phyloP scores from a whole-genome alignment of 2,329 filamentous ascomycete species.

The Trichoderma polysporum region DNA sequence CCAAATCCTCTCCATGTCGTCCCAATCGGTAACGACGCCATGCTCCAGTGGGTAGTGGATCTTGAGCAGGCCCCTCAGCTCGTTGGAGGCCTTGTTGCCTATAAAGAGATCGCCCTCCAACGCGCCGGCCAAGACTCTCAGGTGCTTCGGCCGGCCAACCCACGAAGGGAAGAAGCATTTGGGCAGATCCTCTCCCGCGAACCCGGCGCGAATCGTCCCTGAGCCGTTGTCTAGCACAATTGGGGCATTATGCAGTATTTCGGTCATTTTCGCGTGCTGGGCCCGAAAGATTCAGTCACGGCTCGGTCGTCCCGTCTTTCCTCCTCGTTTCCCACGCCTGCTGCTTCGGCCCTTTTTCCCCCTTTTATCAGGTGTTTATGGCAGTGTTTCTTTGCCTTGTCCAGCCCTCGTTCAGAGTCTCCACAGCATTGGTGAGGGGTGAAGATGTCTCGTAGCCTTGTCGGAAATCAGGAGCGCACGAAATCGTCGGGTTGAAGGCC shows the following conservation, averaged over 20 bases:
- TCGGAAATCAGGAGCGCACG: neutral
- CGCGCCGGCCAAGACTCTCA: slow-evolving; percentile 91
- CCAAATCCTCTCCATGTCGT: slow-evolving; percentile 99
- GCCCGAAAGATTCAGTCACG: neutral
- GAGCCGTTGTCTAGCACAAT: slow-evolving; percentile 99
- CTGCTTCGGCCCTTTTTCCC: neutral
- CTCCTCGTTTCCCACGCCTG: slow-evolving; percentile 3
- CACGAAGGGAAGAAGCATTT: slow-evolving; percentile 98
- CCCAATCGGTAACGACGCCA: slow-evolving; percentile 98
- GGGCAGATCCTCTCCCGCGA: slow-evolving; percentile 91
- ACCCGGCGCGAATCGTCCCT: slow-evolving; percentile 94
- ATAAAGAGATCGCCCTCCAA: slow-evolving; percentile 97
- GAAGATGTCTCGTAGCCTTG: neutral
- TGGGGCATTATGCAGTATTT: slow-evolving; percentile 86
- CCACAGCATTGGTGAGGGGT: slow-evolving; percentile 19
- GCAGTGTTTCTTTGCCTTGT: neutral
- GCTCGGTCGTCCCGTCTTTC: neutral
- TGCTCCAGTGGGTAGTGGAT: slow-evolving; percentile 95
- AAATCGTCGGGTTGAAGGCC: slow-evolving; percentile 4
- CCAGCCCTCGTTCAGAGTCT: slow-evolving; percentile 13
- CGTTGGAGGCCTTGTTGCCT: slow-evolving; percentile 81
- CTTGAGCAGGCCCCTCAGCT: slow-evolving; percentile 89
- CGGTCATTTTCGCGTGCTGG: slow-evolving; percentile 45
- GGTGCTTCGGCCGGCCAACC: slow-evolving; percentile 92
- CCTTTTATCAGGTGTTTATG: neutral